Evolutionary conservation across 805 yeast genomes (phyloP).

Genomic region (Wickerhamiella brachini): DNA sequence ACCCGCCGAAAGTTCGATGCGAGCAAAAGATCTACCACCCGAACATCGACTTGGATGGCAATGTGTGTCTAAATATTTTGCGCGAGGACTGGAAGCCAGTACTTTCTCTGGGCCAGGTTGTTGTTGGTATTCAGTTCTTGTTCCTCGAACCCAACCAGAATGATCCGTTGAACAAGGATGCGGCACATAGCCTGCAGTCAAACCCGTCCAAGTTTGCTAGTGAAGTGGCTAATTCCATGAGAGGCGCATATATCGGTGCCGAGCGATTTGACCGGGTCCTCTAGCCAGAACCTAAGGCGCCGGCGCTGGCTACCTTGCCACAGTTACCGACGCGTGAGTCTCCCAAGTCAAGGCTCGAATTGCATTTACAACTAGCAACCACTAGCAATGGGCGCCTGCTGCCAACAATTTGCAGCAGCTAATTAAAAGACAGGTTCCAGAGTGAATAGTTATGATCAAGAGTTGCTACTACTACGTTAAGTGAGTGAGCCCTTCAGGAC

Average conservation of each 20-base stretch:
- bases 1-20: conserved; percentile 77
- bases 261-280: conserved; percentile 50
- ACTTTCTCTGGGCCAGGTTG: conserved; percentile 60
- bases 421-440: background rate
- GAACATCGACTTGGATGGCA: conserved; percentile 80
- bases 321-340: too few relatives aligned
- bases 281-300: background rate
- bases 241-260: conserved; percentile 50
- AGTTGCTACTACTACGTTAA: background rate
- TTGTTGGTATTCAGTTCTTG: conserved; percentile 73
- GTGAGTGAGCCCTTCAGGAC: conserved; percentile 2
- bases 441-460: background rate
- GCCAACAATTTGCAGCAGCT: too few relatives aligned
- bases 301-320: too few relatives aligned
- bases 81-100: conserved; percentile 97
- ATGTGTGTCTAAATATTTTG: conserved; percentile 78
- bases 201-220: conserved; percentile 36
- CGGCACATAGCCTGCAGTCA: conserved; percentile 43
- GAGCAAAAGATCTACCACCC: conserved; percentile 75
- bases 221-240: conserved; percentile 51
- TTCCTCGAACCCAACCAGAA: conserved; percentile 83
- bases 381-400: too few relatives aligned
- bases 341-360: too few relatives aligned
- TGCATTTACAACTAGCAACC: too few relatives aligned
- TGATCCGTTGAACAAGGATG: conserved; percentile 87